Percentiles rank a stretch among this genome's conserved stretches.
Evolutionary conservation across 805 yeast genomes (phyloP).

Genomic region (Ogataea pini): DNA sequence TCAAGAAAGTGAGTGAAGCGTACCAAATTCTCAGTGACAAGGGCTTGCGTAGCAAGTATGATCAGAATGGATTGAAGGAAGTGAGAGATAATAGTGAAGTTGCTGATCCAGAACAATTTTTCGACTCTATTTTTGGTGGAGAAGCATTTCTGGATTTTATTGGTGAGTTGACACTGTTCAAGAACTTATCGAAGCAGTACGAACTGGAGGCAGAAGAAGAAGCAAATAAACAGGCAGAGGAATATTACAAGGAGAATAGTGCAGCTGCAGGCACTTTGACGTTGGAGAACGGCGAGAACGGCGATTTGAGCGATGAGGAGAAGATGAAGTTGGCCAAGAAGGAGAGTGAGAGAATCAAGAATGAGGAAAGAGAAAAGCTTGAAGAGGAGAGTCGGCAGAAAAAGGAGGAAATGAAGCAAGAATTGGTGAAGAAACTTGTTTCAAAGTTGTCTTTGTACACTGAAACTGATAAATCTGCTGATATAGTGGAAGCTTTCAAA

Average conservation of each 20-base stretch:
- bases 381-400: constrained; percentile 75
- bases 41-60: constrained; percentile 69
- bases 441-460: constrained; percentile 45
- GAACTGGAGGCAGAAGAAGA: constrained; percentile 41
- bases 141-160: constrained; percentile 77
- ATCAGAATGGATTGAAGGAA: constrained; percentile 63
- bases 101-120: constrained; percentile 85
- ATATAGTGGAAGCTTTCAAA: constrained; percentile 58
- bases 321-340: constrained; percentile 30
- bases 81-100: constrained; percentile 59
- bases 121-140: constrained; percentile 82
- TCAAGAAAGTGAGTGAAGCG: constrained; percentile 74
- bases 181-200: constrained; percentile 59
- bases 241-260: constrained; percentile 50
- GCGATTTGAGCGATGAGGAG: constrained; percentile 31
- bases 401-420: constrained; percentile 55
- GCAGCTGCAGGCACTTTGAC: constrained; percentile 27
- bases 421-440: constrained; percentile 50
- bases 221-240: constrained; percentile 40
- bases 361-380: constrained; percentile 59
- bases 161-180: constrained; percentile 71
- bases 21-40: constrained; percentile 80
- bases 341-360: constrained; percentile 38
- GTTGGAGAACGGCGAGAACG: constrained; percentile 30
- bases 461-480: constrained; percentile 63